These are phyloP conservation scores for Nannochloropsis salina DNA, from an alignment of 108 stramenopile genomes.

Conservation along the genomic window DNA sequence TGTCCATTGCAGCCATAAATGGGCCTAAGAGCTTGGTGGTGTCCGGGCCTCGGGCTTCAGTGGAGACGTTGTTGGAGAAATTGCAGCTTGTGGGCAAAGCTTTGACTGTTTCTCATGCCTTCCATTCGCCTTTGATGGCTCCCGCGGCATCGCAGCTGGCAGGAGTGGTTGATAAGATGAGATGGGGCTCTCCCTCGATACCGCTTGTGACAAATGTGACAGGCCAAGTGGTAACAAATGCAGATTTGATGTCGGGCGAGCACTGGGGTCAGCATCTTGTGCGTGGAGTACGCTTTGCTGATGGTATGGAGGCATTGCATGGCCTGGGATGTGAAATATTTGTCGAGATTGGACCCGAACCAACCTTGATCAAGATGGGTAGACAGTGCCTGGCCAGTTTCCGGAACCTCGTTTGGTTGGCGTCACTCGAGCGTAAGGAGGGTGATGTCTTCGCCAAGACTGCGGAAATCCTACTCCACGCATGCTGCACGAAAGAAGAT, in stretches of 20 bases:
- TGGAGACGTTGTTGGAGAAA: background rate
- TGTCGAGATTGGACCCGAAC: background rate
- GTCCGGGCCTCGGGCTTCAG: slow-evolving; percentile 21
- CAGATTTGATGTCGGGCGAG: slow-evolving; percentile 31
- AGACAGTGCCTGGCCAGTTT: background rate
- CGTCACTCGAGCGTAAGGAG: background rate
- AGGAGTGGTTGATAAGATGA: slow-evolving; percentile 30
- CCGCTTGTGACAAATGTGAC: slow-evolving; percentile 45
- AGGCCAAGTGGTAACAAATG: slow-evolving; percentile 25
- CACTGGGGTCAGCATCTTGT: slow-evolving; percentile 48
- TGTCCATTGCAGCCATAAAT: slow-evolving; percentile 33
- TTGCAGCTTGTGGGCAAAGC: slow-evolving; percentile 16
- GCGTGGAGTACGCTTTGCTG: slow-evolving; percentile 40
- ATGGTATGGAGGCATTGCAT: slow-evolving; percentile 38
- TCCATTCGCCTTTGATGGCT: slow-evolving; percentile 51
- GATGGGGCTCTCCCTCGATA: slow-evolving; percentile 28
- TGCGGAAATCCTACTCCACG: no score
- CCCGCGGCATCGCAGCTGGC: slow-evolving; percentile 35
- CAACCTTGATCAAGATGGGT: slow-evolving; percentile 6
- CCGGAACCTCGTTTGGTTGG: slow-evolving; percentile 14
- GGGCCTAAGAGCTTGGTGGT: slow-evolving; percentile 18
- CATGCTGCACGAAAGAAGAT: no score
- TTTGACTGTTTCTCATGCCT: slow-evolving; percentile 39
- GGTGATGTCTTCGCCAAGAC: background rate
- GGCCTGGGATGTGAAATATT: background rate